Percentiles rank a stretch among this genome's conserved stretches.
Conservation (phyloP, 345 rosid species). For the Ceriops zippeliana region DNA sequence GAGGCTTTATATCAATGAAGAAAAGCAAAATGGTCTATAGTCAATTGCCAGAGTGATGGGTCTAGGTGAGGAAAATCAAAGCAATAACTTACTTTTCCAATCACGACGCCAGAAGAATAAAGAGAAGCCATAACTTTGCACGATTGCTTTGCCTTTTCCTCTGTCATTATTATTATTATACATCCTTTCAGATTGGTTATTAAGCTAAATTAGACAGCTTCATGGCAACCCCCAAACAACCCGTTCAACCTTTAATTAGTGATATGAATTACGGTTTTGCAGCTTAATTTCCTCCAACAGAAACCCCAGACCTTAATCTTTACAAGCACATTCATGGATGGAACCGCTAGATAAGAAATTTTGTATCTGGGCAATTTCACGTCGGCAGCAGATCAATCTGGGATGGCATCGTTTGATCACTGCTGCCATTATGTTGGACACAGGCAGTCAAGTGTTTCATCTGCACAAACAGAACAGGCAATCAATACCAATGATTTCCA, state of each 20-base stretch:
- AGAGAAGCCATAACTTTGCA: conserved; percentile 1
- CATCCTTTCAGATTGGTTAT: conserved; percentile 5
- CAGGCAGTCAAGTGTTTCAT: conserved; percentile 5
- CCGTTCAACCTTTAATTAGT: conserved; percentile 25
- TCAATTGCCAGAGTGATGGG: background rate
- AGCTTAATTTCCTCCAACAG: conserved; percentile 13
- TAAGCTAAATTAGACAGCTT: conserved; percentile 14
- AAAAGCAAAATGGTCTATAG: background rate
- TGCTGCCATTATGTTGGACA: background rate
- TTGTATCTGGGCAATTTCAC: conserved; percentile 9
- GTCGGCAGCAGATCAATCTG: conserved; percentile 10
- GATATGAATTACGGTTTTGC: conserved; percentile 21
- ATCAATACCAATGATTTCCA: conserved; percentile 70
- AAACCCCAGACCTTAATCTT: conserved; percentile 6
- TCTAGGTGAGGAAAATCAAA: background rate
- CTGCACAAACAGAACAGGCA: background rate
- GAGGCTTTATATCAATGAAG: background rate
- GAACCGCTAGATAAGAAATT: background rate
- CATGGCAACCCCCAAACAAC: conserved; percentile 11
- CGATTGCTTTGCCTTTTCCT: conserved; percentile 16
- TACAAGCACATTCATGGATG: conserved; percentile 1
- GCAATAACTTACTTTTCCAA: background rate
- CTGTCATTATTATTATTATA: conserved; percentile 3
- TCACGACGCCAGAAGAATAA: conserved; percentile 10
- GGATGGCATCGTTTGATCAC: background rate